Evolutionary conservation across 23 red algal species (phyloP).

Genomic region (Gracilariopsis chorda): DNA sequence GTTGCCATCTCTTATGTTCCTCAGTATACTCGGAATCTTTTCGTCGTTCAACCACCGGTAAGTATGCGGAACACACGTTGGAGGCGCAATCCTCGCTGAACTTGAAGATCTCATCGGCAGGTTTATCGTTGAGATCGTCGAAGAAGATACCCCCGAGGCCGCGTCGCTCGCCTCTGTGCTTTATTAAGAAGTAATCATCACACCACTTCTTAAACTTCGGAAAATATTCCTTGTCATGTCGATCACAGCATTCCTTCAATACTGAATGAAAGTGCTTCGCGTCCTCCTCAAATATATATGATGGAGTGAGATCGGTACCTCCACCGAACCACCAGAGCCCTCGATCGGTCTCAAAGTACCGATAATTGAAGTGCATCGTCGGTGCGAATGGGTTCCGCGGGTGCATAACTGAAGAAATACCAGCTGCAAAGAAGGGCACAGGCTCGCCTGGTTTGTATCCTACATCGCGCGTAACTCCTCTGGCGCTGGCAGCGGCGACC

Average conservation of each 20-base stretch:
- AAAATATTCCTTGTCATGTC: slow-evolving; percentile 84
- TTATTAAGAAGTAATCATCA: slow-evolving; percentile 97
- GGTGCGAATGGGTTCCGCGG: slow-evolving; percentile 96
- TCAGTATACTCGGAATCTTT: slow-evolving; percentile 85
- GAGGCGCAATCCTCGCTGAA: slow-evolving; percentile 78
- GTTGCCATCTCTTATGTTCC: slow-evolving; percentile 91
- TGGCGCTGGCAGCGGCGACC: slow-evolving; percentile 76
- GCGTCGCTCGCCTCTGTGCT: slow-evolving; percentile 88
- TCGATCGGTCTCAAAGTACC: slow-evolving; percentile 99
- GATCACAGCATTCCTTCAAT: slow-evolving; percentile 85
- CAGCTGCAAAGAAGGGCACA: slow-evolving; percentile 96
- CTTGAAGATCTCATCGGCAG: slow-evolving; percentile 66
- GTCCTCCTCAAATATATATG: slow-evolving; percentile 93
- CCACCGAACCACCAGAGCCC: slow-evolving; percentile 99
- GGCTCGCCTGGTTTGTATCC: slow-evolving; percentile 86
- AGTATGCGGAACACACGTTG: slow-evolving; percentile 78
- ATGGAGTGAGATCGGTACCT: slow-evolving; percentile 95
- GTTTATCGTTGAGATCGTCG: slow-evolving; percentile 92
- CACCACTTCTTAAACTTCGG: slow-evolving; percentile 98
- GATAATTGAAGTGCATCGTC: slow-evolving; percentile 99
- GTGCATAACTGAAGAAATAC: slow-evolving; percentile 99
- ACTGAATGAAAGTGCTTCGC: slow-evolving; percentile 85
- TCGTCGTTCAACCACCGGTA: slow-evolving; percentile 81
- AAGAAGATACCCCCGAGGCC: slow-evolving; percentile 98
- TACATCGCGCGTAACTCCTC: slow-evolving; percentile 87